phyloP scores from a whole-genome alignment of 2,329 filamentous ascomycete species.

The Xylaria sp. region DNA sequence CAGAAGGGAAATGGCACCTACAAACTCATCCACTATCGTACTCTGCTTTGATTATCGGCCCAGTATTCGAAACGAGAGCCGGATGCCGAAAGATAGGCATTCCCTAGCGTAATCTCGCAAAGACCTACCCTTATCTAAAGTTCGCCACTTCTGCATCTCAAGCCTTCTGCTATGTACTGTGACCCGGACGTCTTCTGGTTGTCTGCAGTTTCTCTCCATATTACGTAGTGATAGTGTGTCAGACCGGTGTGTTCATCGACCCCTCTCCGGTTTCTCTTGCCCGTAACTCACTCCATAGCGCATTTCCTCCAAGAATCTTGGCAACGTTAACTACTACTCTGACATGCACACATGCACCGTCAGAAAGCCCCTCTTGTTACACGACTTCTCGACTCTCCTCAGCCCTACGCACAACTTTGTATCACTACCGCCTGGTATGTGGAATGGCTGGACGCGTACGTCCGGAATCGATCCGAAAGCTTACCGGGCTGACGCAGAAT shows the following conservation, averaged over 20 bases:
- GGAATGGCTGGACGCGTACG: slow-evolving; percentile 3
- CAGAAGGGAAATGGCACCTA: slow-evolving; percentile 18
- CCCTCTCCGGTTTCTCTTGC: slow-evolving; percentile 4
- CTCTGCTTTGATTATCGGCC: not conserved
- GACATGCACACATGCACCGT: slow-evolving; percentile 28
- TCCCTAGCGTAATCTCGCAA: slow-evolving; percentile 21
- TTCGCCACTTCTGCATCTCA: slow-evolving; percentile 7
- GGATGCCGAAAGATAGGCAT: not conserved
- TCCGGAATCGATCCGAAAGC: slow-evolving; percentile 16
- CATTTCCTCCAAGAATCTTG: slow-evolving; percentile 12
- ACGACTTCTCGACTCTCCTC: slow-evolving; percentile 26
- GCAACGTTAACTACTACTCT: slow-evolving; percentile 27
- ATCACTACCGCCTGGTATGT: slow-evolving; percentile 16
- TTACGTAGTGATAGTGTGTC: slow-evolving; percentile 12
- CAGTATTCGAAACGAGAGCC: not conserved
- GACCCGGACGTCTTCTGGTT: not conserved
- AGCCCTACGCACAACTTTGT: slow-evolving; percentile 29
- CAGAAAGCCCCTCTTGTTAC: slow-evolving; percentile 21
- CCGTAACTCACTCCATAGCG: not conserved
- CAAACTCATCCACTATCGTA: not conserved
- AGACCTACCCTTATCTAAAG: slow-evolving; percentile 13
- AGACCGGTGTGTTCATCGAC: slow-evolving; percentile 12
- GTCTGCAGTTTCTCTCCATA: slow-evolving; percentile 1
- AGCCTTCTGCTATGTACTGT: slow-evolving; percentile 11
- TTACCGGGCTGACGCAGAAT: slow-evolving; percentile 15